Conservation (phyloP, 2,329 filamentous ascomycete genomes). For the Nothomitra cinnamomea region DNA sequence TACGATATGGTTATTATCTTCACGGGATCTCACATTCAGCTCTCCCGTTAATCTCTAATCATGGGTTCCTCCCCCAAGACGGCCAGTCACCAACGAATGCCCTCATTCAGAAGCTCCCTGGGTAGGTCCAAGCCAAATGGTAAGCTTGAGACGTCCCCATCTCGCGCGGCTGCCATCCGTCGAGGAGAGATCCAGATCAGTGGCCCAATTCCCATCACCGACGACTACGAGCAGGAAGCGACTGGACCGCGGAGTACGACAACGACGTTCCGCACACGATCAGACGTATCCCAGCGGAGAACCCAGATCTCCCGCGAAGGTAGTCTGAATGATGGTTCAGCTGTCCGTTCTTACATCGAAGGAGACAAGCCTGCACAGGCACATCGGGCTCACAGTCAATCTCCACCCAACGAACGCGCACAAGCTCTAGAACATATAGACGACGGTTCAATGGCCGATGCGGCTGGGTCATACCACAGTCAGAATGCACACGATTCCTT, state of each 20-base stretch:
- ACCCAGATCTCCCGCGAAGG: background rate
- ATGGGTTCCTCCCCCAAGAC: background rate
- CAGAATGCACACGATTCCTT: background rate
- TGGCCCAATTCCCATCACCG: constrained; percentile 4
- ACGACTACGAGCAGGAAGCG: background rate
- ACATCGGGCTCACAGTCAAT: background rate
- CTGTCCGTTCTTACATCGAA: background rate
- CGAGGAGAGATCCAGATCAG: constrained; percentile 6
- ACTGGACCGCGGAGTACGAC: background rate
- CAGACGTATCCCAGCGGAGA: constrained; percentile 1
- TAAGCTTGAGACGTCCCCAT: constrained; percentile 1
- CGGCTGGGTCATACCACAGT: background rate
- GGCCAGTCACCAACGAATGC: background rate
- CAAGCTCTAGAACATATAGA: background rate
- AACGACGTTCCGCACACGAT: background rate
- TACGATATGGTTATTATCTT: constrained; percentile 1
- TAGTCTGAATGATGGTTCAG: background rate
- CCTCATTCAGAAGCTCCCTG: background rate
- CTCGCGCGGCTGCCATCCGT: constrained; percentile 4
- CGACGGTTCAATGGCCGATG: background rate
- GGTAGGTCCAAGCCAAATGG: background rate
- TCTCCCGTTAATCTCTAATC: background rate
- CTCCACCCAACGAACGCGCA: background rate
- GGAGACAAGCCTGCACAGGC: background rate
- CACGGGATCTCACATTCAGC: background rate